Evolutionary conservation across 2,329 filamentous ascomycete species (phyloP).

Genomic region (Raffaelea ambrosiae): DNA sequence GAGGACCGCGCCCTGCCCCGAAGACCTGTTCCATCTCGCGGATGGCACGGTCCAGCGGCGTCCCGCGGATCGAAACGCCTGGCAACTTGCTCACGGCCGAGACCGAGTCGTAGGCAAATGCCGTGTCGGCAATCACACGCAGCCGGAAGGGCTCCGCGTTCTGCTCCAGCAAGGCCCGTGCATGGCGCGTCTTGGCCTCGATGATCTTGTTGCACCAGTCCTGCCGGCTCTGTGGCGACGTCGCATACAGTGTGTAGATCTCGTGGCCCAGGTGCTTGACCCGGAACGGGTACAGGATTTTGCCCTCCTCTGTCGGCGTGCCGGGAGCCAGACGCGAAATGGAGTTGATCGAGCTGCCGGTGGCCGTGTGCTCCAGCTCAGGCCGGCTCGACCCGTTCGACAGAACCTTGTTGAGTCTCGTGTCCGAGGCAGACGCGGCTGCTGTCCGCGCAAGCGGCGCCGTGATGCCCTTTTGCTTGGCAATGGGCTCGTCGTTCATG

Average conservation of each 20-base stretch:
- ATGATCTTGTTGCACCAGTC: constrained; percentile 94
- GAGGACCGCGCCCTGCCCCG: constrained; percentile 60
- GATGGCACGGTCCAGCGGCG: constrained; percentile 85
- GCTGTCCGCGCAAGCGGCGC: constrained; percentile 51
- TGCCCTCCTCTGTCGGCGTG: constrained; percentile 63
- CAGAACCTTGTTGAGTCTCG: constrained; percentile 47
- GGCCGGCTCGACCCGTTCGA: constrained; percentile 45
- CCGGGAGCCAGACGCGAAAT: constrained; percentile 32
- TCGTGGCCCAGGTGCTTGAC: constrained; percentile 94
- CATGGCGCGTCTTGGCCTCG: constrained; percentile 89
- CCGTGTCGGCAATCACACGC: constrained; percentile 83
- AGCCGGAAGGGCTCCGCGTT: constrained; percentile 94
- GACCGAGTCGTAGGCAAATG: constrained; percentile 70
- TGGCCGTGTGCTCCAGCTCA: constrained; percentile 58
- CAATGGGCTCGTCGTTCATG: constrained; percentile 81
- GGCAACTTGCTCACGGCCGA: constrained; percentile 50
- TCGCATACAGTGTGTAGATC: constrained; percentile 83
- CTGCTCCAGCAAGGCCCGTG: constrained; percentile 77
- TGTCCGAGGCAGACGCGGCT: constrained; percentile 46
- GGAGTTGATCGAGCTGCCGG: constrained; percentile 56
- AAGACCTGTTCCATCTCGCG: constrained; percentile 77
- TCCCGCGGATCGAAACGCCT: constrained; percentile 74
- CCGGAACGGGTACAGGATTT: constrained; percentile 85
- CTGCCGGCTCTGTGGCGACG: constrained; percentile 61
- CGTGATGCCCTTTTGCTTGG: constrained; percentile 71